Percentiles rank a stretch among this genome's conserved stretches.
phyloP scores from a whole-genome alignment of 1,284 basidiomycete species.

The Sphagnurus paluster region DNA sequence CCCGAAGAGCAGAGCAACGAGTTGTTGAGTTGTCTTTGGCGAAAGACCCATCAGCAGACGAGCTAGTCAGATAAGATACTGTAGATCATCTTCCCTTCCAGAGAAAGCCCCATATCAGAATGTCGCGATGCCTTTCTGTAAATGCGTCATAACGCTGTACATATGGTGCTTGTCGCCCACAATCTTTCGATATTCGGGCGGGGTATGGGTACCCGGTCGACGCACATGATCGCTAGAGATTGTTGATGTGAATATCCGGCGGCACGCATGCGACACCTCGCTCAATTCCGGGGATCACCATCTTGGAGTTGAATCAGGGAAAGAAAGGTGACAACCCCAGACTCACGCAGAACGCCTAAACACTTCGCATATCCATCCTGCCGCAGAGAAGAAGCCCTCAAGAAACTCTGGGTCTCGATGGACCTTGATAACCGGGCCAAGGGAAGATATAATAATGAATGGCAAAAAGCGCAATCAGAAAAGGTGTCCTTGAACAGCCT shows the following conservation, averaged over 20 bases:
- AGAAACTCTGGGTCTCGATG: conserved; percentile 1
- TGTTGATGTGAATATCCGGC: conserved; percentile 12
- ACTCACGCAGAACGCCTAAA: not conserved
- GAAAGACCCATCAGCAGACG: conserved; percentile 5
- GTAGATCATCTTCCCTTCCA: conserved; percentile 2
- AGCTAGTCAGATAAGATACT: conserved; percentile 1
- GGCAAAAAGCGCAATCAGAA: conserved; percentile 9
- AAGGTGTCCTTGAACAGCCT: conserved; percentile 5
- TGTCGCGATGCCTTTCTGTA: not conserved
- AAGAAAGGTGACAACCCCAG: not conserved
- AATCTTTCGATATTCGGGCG: not conserved
- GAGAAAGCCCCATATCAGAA: conserved; percentile 3
- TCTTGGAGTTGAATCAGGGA: not conserved
- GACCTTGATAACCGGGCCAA: not conserved
- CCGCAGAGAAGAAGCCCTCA: not conserved
- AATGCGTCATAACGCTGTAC: not conserved
- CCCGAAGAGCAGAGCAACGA: conserved; percentile 9
- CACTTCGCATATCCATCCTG: not conserved
- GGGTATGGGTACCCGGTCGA: conserved; percentile 7
- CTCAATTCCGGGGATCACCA: conserved; percentile 4
- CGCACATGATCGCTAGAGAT: conserved; percentile 5
- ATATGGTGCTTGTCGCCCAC: not conserved
- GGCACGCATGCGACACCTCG: not conserved
- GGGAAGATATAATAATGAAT: conserved; percentile 1
- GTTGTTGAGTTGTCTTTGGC: conserved; percentile 6